Base-by-base conservation (phyloP, 1,284 basidiomycete genomes). In the Ustilago crameri region DNA sequence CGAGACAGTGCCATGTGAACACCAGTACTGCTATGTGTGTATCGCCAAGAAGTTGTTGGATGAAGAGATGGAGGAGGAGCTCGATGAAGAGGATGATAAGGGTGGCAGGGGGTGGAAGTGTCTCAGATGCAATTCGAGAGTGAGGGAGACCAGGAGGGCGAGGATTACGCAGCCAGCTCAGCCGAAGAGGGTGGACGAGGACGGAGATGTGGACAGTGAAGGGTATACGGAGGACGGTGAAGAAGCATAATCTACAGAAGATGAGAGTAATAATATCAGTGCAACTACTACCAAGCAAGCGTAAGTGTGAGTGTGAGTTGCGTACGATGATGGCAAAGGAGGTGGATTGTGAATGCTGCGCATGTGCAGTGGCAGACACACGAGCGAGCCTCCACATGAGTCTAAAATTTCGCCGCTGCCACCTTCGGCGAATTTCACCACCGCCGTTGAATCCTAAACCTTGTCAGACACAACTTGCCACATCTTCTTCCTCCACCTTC, bases 1-100 rank as follows among this genome's bases (percentile, higher is more conserved):
- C 64, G 57, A 64, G 34, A 74, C 75, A n/a, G 45, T 74, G n/a
- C 78, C 78, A 18, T 83, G 82, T 50, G 53, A 63, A 1, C 63
- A 76, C 20, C 26, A 35, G 12, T 84, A 84, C 56, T 84, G 82
- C 70, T 84, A 83, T 50, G 68, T 74, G 30, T 83, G 82, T 60
- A 72, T 83, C 24, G 64, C 77, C 4, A 70, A 57, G 18, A 68
- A 75, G 55, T 55, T 84, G 43, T 50, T 82, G 9, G 62, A 66
- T 32, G 80, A 83, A 30, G 67, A 75, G 37, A 76, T 74, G 64
- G 79, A 73, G 51, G 82, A 82, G 46, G 79, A 80, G 49, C 35
- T 82, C 43, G 65, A 72, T 54, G 63, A 75, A 43, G 59, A 66
- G 38, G 63, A 68, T 26, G 60, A 68, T 1, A 18, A 41, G 9